These are phyloP conservation scores for Dentipellis fragilis DNA, from an alignment of 768 basidiomycete species.

Conservation along the genomic window DNA sequence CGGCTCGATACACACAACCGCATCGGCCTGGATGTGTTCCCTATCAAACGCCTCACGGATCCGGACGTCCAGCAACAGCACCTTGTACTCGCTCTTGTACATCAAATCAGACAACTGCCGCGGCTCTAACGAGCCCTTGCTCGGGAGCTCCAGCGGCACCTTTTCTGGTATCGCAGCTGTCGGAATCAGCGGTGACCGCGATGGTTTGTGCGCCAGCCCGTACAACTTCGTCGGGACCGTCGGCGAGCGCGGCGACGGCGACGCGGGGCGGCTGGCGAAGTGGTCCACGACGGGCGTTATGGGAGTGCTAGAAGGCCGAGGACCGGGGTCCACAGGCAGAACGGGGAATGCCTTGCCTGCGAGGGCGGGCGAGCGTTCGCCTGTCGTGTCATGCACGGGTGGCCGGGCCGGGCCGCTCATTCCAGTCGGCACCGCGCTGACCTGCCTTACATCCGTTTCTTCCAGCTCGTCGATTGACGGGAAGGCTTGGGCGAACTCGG, in stretches of 20 bases:
- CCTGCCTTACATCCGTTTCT: slow-evolving; percentile 36
- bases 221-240: slow-evolving; percentile 29
- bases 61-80: slow-evolving; percentile 80
- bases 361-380: slow-evolving; percentile 6
- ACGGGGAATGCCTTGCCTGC: slow-evolving; percentile 27
- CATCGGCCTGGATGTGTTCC: slow-evolving; percentile 59
- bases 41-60: slow-evolving; percentile 64
- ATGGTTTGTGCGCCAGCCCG: slow-evolving; percentile 27
- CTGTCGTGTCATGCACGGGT: slow-evolving; percentile 16
- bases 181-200: slow-evolving; percentile 26
- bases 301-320: slow-evolving; percentile 63
- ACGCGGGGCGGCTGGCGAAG: slow-evolving; percentile 54
- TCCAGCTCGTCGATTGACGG: slow-evolving; percentile 73
- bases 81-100: slow-evolving; percentile 48
- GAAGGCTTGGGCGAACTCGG: slow-evolving; percentile 57
- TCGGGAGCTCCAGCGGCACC: slow-evolving; percentile 15
- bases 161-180: slow-evolving; percentile 17
- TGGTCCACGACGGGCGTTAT: slow-evolving; percentile 46
- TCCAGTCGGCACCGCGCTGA: slow-evolving; percentile 41
- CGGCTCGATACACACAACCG: slow-evolving; percentile 81
- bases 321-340: slow-evolving; percentile 35
- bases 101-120: slow-evolving; percentile 23
- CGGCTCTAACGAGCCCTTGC: slow-evolving; percentile 21
- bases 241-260: slow-evolving; percentile 22
- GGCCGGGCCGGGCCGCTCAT: slow-evolving; percentile 18